Evolutionary conservation across 129 eudicot genomes (phyloP), one percentile per base, ranked within the genome.

Genomic region (Logfia minima): DNA sequence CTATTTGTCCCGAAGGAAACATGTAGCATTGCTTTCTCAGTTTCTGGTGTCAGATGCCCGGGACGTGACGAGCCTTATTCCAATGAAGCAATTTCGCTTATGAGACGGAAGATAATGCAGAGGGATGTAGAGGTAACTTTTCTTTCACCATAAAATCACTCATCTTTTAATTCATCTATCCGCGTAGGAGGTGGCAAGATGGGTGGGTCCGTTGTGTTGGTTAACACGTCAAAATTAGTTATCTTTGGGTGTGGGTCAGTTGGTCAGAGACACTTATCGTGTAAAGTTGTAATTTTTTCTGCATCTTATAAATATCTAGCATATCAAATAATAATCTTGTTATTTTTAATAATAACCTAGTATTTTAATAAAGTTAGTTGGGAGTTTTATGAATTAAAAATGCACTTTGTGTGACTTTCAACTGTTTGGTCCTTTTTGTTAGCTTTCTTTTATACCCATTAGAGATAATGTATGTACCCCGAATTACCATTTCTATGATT

Each of bases 11-110:
- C 99, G 13, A 91, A 88, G 81, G 96, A 88, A 85, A 91, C 99
- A 13, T 91, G 99, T 88, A 91, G 92, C 83, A 85, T 91, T 71
- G 97, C 97, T 55, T 89, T 95, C 74, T 86, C 99, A 0, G 41
- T 95, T 41, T 95, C 99, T 41, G 99, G 99, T 22, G 99, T 95
- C 58, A 85, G 99, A 76, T 95, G 99, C 70, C 96, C 99, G 7
- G 99, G 97, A 6, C 97, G 99, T 62, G 95, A 87, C 13, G 99
- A 95, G 84, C 97, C 97, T n/a, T 89, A 82, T 59, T 87, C 99
- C 13, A 86, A 81, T 11, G 99, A 95, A 64, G 99, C 99, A 29
- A 89, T 95, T 79, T 88, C 99, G 3, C 83, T 95, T 16, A 95
- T 95, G 99, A 86, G 99, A 84, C 85, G 96, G 66, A 95, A 88